Conservation (phyloP, 805 yeast species). For the Kuraishia molischiana region DNA sequence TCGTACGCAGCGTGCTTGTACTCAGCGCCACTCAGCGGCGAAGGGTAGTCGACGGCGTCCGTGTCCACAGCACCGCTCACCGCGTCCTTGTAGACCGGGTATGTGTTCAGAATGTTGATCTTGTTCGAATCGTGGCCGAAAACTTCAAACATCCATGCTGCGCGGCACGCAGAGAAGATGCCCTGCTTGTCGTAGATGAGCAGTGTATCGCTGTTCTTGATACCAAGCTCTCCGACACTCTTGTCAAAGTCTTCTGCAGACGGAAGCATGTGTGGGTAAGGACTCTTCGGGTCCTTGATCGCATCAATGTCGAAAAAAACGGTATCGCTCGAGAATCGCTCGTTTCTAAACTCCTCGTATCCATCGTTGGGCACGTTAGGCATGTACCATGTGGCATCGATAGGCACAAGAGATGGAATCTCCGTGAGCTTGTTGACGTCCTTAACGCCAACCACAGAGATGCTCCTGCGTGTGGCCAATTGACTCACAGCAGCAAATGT, state of each 20-base stretch:
- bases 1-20: slow-evolving; percentile 28
- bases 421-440: neutral
- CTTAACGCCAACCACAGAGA: neutral
- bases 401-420: slow-evolving; percentile 24
- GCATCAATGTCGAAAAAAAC: slow-evolving; percentile 73
- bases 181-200: slow-evolving; percentile 83
- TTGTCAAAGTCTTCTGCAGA: slow-evolving; percentile 40
- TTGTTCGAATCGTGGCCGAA: slow-evolving; percentile 56
- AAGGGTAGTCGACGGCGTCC: slow-evolving; percentile 10
- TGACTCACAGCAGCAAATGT: too few species aligned
- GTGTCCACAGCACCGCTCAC: slow-evolving; percentile 15
- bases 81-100: slow-evolving; percentile 20
- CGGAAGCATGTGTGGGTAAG: slow-evolving; percentile 92
- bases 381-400: slow-evolving; percentile 91
- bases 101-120: slow-evolving; percentile 66
- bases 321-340: slow-evolving; percentile 51
- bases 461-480: neutral
- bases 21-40: slow-evolving; percentile 11
- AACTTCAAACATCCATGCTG: slow-evolving; percentile 79
- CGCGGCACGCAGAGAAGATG: slow-evolving; percentile 82
- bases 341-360: slow-evolving; percentile 41
- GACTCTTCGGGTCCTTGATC: slow-evolving; percentile 45
- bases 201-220: slow-evolving; percentile 44
- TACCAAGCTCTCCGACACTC: slow-evolving; percentile 46
- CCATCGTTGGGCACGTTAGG: slow-evolving; percentile 64